These are phyloP conservation scores for Ceratocystis lukuohia DNA, from an alignment of 2,329 filamentous ascomycete species.

Conservation along the genomic window DNA sequence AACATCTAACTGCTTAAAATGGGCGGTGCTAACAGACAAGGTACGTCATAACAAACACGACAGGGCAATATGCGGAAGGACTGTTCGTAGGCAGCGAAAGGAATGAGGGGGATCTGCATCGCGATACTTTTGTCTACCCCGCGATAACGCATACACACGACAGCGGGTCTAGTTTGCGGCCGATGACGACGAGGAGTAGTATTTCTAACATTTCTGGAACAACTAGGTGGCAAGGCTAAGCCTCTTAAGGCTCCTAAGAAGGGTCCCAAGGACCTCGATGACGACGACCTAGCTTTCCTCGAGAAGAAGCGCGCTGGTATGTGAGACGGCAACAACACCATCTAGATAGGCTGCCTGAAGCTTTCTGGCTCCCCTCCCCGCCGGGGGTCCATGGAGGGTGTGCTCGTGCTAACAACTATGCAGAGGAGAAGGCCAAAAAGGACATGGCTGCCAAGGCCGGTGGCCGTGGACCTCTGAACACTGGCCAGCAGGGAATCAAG, in stretches of 20 bases:
- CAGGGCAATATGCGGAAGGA: not conserved
- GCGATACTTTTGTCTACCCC: not conserved
- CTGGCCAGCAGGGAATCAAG: conserved; percentile 81
- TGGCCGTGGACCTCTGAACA: conserved; percentile 80
- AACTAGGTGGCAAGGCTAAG: conserved; percentile 64
- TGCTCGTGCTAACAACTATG: conserved; percentile 3
- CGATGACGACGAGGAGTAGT: not conserved
- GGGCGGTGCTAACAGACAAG: conserved; percentile 56
- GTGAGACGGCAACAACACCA: not conserved
- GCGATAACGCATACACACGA: not conserved
- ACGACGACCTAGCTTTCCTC: conserved; percentile 71
- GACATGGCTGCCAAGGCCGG: conserved; percentile 68
- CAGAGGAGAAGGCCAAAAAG: conserved; percentile 75
- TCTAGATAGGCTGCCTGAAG: not conserved
- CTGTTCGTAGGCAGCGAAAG: not conserved
- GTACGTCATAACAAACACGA: conserved; percentile 28
- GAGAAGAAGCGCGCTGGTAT: conserved; percentile 75
- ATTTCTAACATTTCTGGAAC: conserved; percentile 3
- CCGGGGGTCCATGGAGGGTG: not conserved
- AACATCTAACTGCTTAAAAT: conserved; percentile 32
- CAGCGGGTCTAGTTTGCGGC: not conserved
- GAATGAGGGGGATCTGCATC: conserved; percentile 1
- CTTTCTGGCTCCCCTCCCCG: not conserved
- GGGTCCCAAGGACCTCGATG: conserved; percentile 66
- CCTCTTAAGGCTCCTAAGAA: conserved; percentile 85